These are phyloP conservation scores for Parafenestella ontariensis DNA, from an alignment of 2,329 filamentous ascomycete species.

Conservation along the genomic window DNA sequence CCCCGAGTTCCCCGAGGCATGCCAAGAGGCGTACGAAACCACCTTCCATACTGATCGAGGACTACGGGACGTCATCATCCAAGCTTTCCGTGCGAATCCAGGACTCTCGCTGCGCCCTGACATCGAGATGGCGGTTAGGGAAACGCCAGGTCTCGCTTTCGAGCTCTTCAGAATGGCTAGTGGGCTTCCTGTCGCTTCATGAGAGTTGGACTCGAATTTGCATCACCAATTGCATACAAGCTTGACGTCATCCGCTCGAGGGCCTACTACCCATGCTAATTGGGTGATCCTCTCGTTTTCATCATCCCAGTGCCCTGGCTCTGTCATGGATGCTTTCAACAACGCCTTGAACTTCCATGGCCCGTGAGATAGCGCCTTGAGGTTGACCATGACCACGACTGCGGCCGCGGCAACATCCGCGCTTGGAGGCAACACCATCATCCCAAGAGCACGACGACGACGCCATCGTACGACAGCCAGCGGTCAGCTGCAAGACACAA, in stretches of 20 bases:
- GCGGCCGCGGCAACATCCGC: too few relatives aligned
- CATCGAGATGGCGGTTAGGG: conserved; percentile 53
- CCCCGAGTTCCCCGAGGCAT: conserved; percentile 56
- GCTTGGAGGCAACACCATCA: too few relatives aligned
- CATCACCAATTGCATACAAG: neutral
- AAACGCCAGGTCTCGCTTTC: conserved; percentile 56
- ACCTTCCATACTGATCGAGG: conserved; percentile 59
- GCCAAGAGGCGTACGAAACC: conserved; percentile 57
- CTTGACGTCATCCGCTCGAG: neutral
- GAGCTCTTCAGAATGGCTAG: conserved; percentile 58
- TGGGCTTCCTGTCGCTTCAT: conserved; percentile 52
- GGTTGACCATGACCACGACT: neutral
- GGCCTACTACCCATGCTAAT: neutral
- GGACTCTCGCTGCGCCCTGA: conserved; percentile 55
- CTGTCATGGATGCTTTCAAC: neutral
- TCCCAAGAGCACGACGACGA: too few relatives aligned
- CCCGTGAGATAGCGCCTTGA: neutral
- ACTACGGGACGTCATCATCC: conserved; percentile 56
- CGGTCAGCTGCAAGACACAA: too few relatives aligned
- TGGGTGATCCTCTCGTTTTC: neutral
- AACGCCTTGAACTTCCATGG: neutral
- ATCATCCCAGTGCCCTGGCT: neutral
- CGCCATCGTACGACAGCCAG: too few relatives aligned
- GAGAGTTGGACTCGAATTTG: conserved; percentile 7
- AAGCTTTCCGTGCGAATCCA: conserved; percentile 56